A percentile compares a stretch with the other conserved stretches of the same genome.
These are phyloP conservation scores for Chamaecrista fasciculata DNA, from an alignment of 306 rosid genomes.

Conservation along the genomic window DNA sequence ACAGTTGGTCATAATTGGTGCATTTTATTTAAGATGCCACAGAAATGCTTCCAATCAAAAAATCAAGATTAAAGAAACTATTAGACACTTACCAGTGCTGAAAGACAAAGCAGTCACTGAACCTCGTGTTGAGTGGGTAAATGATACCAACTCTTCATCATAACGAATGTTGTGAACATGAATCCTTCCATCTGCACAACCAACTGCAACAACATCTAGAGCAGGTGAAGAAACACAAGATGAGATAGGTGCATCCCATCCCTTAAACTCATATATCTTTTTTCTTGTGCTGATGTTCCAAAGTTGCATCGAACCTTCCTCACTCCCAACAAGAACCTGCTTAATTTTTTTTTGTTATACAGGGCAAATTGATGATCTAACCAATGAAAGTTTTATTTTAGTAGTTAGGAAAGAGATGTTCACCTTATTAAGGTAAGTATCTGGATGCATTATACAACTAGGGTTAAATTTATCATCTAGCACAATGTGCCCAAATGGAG, in stretches of 20 bases:
- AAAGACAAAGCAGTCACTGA: slow-evolving; percentile 91
- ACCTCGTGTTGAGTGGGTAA: slow-evolving; percentile 87
- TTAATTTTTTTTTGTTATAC: slow-evolving; percentile 26
- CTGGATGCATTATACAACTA: slow-evolving; percentile 80
- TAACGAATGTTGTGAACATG: slow-evolving; percentile 77
- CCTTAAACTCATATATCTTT: slow-evolving; percentile 77
- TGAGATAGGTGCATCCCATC: slow-evolving; percentile 79
- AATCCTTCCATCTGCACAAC: slow-evolving; percentile 84
- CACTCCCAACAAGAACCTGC: slow-evolving; percentile 86
- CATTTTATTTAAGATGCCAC: neutral
- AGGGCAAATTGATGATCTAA: neutral
- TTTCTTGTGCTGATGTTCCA: slow-evolving; percentile 91
- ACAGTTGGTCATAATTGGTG: neutral
- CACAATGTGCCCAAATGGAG: slow-evolving; percentile 56
- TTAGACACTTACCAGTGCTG: slow-evolving; percentile 60
- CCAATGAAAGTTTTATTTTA: slow-evolving; percentile 6
- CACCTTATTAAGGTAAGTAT: slow-evolving; percentile 91
- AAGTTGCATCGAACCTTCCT: slow-evolving; percentile 83
- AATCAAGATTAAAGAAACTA: neutral
- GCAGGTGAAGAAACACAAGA: slow-evolving; percentile 91
- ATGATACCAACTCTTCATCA: slow-evolving; percentile 75
- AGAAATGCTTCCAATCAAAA: neutral
- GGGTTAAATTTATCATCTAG: slow-evolving; percentile 55
- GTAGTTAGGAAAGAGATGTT: slow-evolving; percentile 7
- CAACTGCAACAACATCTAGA: slow-evolving; percentile 83